Evolutionary conservation across 2,329 filamentous ascomycete genomes (phyloP), one percentile per base, ranked within the genome.

Genomic region (Diaporthe caulivora): DNA sequence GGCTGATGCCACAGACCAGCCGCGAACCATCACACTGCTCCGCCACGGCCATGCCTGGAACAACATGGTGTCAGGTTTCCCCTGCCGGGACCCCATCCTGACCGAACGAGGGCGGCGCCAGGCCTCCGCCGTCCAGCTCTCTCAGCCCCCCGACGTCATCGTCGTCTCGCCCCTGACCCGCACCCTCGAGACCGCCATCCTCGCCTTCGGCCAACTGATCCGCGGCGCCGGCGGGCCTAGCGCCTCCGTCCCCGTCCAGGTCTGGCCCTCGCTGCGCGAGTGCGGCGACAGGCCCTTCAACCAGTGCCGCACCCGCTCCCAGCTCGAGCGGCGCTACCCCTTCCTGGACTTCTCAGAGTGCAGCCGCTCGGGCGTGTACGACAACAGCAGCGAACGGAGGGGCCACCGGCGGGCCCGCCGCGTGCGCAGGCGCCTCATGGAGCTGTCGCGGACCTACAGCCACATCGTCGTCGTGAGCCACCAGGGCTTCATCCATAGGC

Each of bases 1-100:
- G 64, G 62, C 64, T 24, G 55, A 55, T 42, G 55, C 65, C 29
- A n/a, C 44, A 26, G 65, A 62, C 42, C 65, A 49, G 26, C 37
- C 68, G 26, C 65, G 49, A 29, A 73, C 65, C 34, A 73, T 73
- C 47, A 65, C 71, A 29, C 57, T 73, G 54, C 71, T 73, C 37
- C 71, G 71, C 13, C 71, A 73, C n/a, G 71, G 71, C 65, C 71
- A 73, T 70, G 71, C 71, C 47, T 73, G 71, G 71, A 73, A 73
- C 47, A 73, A 73, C 47, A 73, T 73, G 71, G n/a, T 73, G n/a
- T 64, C 71, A 13, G 71, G 71, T 9, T 73, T 73, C n/a, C 71
- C 71, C 29, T 73, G 71, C 53, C 44, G 71, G 18, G 71, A 73
- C 29, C 71, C 71, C 9, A 73, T 73, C 47, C 65, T 73, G 34